Base-by-base conservation (phyloP, 1,284 basidiomycete genomes). In the Xanthoconium separans region DNA sequence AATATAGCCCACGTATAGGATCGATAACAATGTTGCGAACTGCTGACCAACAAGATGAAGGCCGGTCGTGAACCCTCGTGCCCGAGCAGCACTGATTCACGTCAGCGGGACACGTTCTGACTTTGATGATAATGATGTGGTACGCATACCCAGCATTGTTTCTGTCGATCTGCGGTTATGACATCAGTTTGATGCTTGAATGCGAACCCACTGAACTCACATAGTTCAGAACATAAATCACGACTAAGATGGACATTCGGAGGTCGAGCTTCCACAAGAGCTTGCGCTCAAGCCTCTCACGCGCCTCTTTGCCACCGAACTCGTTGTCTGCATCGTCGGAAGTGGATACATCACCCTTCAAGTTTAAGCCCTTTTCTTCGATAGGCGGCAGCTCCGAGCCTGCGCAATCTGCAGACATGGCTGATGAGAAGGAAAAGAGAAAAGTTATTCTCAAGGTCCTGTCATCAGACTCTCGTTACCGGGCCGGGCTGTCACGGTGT, bases 1-100 rank as follows among this genome's bases (percentile, higher is more conserved):
- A 56, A 84, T 83, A 63, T 85, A 84, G 22, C 81, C 83, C 24
- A 89, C 85, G 64, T 88, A 91, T 42, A 91, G 77, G 56, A 91
- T 85, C 24, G 83, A 85, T 41, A 93, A 67, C 10, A 89, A 72
- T 0, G 89, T 90, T 13, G 83, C 77, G 63, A 89, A 91, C 63
- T 84, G 69, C 56, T 77, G 73, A 33, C 79, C 83, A 54, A 53
- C 41, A 36, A 70, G 55, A 44, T 61, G 55, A 27, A 68, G 59
- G 37, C 65, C 63, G 1, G 53, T 33, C 13, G 56, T 44, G n/a
- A 69, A 42, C n/a, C 63, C 65, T 48, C 63, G 53, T 24, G 51
- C 50, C 27, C 68, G 60, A 8, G 64, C 67, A 12, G 57, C 59
- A 44, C 67, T 69, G 20, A 43, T 54, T n/a, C 37, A 50, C 42